Evolutionary conservation across 176 grass and related monocot species (phyloP), one percentile per base, ranked within the genome.

Genomic region (Olyra latifolia): DNA sequence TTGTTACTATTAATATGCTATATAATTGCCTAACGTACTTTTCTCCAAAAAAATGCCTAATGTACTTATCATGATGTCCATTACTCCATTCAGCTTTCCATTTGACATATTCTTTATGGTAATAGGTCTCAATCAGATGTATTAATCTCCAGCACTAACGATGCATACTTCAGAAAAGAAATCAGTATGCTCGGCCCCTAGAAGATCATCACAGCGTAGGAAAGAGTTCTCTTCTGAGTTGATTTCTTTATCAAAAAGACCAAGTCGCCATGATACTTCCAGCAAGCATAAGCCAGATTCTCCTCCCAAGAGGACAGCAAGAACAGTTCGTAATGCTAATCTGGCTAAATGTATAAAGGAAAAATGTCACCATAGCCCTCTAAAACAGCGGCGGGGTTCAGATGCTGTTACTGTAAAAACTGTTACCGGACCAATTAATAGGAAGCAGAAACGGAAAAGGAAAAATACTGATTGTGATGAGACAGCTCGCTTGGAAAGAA

Each of bases 401-500:
- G 80, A 87, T 71, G 61, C 47, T 47, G 62, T 76, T 87, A 43
- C 67, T 86, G 76, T 66, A 43, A 86, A 93, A 61, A 72, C 30
- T 73, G 61, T 55, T 57, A 89, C 66, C 40, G 77, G 83, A 73
- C 29, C 63, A 63, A 66, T 66, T 41, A 77, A 66, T 64, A 83
- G 55, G 69, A 93, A 81, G 47, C 85, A 74, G 30, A 95, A 77
- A 91, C 82, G 60, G 28, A 91, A 91, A 61, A 79, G 77, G 75
- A 59, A 91, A 78, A 71, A 62, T 71, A 50, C 56, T 71, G 92
- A 91, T 24, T 80, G 59, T 81, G 92, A 95, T 82, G 96, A 98
- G 42, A 86, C 75, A 58, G 89, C 82, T 86, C 90, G 86, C 35
- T 84, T 98, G 75, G 90, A 88, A 88, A 91, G 81, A 78, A 98